Evolutionary conservation across 1,139 yeast genomes (phyloP).

Genomic region (Candida sp.): DNA sequence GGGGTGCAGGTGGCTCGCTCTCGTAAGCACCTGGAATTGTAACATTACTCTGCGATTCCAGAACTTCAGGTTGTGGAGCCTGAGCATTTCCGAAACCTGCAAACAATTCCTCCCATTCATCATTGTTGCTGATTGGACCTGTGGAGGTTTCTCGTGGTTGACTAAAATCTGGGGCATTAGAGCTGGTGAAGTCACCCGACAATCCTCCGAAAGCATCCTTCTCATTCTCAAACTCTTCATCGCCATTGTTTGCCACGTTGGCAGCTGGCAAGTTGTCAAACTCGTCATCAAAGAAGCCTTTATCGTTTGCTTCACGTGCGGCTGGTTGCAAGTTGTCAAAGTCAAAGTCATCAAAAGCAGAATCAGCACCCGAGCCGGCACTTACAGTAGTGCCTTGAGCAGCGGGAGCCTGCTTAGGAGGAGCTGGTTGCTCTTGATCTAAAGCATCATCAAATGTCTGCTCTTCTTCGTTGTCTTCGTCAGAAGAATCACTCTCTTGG

Average conservation of each 20-base stretch:
- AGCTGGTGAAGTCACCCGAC: constrained; percentile 45
- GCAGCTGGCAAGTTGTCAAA: constrained; percentile 49
- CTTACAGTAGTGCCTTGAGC: constrained; percentile 5
- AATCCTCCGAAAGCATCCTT: constrained; percentile 24
- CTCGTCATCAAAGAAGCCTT: constrained; percentile 42
- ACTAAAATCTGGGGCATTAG: constrained; percentile 34
- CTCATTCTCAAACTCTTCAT: constrained; percentile 25
- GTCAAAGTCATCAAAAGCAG: constrained; percentile 34
- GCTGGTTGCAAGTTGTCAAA: constrained; percentile 48
- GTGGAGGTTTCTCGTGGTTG: constrained; percentile 15
- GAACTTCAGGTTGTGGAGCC: constrained; percentile 56
- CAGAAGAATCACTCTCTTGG: constrained; percentile 57
- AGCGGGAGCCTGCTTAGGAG: constrained; percentile 11
- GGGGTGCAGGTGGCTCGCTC: not conserved
- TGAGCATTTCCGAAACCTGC: constrained; percentile 82
- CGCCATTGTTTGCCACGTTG: constrained; percentile 36
- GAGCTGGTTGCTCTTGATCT: constrained; percentile 19
- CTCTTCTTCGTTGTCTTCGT: constrained; percentile 30
- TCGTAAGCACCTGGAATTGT: not conserved
- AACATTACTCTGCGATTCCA: not conserved
- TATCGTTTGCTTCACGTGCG: constrained; percentile 24
- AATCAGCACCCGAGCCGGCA: not conserved
- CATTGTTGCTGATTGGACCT: constrained; percentile 38
- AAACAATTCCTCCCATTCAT: constrained; percentile 95
- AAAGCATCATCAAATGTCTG: constrained; percentile 43